A percentile compares a stretch with the other conserved stretches of the same genome.
phyloP scores from a whole-genome alignment of 306 rosid species.

The Senna tora region DNA sequence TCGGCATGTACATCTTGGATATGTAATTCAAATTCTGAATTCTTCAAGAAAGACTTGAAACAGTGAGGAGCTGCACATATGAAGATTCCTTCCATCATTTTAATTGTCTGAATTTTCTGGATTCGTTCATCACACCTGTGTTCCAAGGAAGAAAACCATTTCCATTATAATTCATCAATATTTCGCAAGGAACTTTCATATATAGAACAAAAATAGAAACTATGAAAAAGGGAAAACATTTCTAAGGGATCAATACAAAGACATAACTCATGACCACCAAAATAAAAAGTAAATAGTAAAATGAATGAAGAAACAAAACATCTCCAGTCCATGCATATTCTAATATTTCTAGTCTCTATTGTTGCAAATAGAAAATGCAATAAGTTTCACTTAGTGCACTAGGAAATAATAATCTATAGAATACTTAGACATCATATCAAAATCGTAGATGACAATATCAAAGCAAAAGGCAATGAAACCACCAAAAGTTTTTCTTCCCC shows the following conservation, averaged over 20 bases:
- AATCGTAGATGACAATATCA: neutral
- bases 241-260: neutral
- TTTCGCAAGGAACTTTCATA: neutral
- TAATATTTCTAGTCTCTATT: neutral
- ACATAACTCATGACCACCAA: neutral
- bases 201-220: neutral
- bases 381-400: neutral
- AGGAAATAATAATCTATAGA: neutral
- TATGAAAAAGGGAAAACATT: neutral
- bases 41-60: conserved; percentile 88
- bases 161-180: neutral
- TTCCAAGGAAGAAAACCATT: conserved; percentile 40
- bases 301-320: neutral
- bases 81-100: conserved; percentile 98
- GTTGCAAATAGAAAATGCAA: neutral
- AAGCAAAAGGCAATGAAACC: neutral
- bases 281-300: neutral
- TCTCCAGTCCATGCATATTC: neutral
- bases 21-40: conserved; percentile 84
- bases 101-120: conserved; percentile 96
- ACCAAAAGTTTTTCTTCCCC: neutral
- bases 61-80: conserved; percentile 99
- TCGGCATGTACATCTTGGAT: conserved; percentile 74
- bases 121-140: conserved; percentile 91
- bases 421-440: neutral